Evolutionary conservation across 306 rosid genomes (phyloP).

Genomic region (Sechiopsis laciniata): DNA sequence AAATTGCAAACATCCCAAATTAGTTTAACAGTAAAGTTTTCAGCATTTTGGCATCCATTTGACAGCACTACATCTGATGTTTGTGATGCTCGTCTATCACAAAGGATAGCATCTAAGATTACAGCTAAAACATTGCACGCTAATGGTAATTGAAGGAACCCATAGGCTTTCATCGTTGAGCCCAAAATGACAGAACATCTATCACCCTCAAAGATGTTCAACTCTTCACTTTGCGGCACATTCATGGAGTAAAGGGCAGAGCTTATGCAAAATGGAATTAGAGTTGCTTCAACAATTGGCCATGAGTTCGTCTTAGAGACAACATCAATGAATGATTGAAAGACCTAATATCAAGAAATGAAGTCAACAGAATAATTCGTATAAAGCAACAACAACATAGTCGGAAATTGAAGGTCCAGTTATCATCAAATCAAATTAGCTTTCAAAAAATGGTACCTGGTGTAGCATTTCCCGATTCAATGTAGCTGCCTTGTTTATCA

Average conservation of each 20-base stretch:
- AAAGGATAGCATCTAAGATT: constrained; percentile 56
- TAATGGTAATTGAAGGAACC: constrained; percentile 41
- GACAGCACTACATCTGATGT: constrained; percentile 28
- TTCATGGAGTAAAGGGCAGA: constrained; percentile 53
- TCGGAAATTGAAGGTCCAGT: constrained; percentile 8
- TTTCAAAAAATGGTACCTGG: constrained; percentile 44
- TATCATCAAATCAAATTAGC: constrained; percentile 18
- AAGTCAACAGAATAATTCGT: constrained; percentile 19
- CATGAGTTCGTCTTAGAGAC: constrained; percentile 48
- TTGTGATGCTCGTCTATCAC: constrained; percentile 28
- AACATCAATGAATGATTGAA: constrained; percentile 48
- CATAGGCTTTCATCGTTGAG: constrained; percentile 26
- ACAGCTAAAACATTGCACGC: constrained; percentile 60
- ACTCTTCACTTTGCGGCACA: constrained; percentile 38
- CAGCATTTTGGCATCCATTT: constrained; percentile 33
- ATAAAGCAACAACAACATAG: constrained; percentile 21
- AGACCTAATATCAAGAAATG: constrained; percentile 43
- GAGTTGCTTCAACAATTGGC: constrained; percentile 50
- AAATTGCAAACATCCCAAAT: constrained; percentile 56
- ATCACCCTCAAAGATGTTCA: constrained; percentile 36
- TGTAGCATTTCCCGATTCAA: constrained; percentile 45
- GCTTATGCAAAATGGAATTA: constrained; percentile 57
- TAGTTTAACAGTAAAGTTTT: constrained; percentile 42
- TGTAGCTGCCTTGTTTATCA: constrained; percentile 41
- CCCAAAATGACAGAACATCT: constrained; percentile 20